Conservation (phyloP, 129 eudicot species). For the Kitagawia praeruptora region DNA sequence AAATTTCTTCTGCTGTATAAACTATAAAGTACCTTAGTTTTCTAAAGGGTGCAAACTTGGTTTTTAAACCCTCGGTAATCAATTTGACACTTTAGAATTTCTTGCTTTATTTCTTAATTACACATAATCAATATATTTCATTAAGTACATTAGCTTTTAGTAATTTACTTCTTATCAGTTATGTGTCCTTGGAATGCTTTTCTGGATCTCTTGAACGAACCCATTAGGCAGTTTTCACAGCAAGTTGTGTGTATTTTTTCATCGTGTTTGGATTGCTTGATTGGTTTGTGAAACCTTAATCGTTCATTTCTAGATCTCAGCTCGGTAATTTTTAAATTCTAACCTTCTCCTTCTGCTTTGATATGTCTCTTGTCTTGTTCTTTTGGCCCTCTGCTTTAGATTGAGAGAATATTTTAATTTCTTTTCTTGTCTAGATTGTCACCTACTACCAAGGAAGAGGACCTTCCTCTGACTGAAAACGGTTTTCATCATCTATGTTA, state of each 20-base stretch:
- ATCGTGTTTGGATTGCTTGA: background rate
- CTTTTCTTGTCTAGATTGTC: background rate
- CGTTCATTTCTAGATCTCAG: background rate
- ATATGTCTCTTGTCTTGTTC: background rate
- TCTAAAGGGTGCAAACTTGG: background rate
- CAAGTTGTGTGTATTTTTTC: background rate
- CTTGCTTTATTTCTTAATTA: background rate
- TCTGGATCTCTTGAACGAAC: background rate
- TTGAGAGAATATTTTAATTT: background rate
- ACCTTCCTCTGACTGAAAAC: background rate
- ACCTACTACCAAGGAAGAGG: background rate
- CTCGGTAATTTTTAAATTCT: background rate
- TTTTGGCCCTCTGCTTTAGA: background rate
- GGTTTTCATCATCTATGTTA: background rate
- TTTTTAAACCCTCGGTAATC: background rate
- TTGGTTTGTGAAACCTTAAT: background rate
- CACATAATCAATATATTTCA: background rate
- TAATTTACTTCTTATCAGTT: background rate
- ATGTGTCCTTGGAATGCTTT: background rate
- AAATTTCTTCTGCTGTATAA: too few species aligned
- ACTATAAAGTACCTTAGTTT: too few species aligned
- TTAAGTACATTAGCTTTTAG: background rate
- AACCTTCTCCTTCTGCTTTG: background rate
- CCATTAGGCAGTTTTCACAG: background rate
- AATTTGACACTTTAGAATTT: background rate